phyloP scores from a whole-genome alignment of 768 basidiomycete species.

The Coprinellus aureogranulatus region DNA sequence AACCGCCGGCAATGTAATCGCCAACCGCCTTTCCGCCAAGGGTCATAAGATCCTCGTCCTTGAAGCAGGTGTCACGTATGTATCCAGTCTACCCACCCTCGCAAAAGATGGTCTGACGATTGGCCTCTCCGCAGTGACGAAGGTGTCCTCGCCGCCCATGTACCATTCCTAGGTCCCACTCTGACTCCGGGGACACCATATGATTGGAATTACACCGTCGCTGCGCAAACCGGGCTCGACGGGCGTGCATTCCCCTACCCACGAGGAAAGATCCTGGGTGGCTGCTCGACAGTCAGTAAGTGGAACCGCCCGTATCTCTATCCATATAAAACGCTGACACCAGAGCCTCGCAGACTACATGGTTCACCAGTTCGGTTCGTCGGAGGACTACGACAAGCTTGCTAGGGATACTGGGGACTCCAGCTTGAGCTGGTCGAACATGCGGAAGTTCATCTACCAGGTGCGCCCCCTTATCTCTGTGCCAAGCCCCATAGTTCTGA shows the following conservation, averaged over 20 bases:
- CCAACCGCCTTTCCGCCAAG: not conserved
- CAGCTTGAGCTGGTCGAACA: conserved; percentile 37
- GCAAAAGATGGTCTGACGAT: not conserved
- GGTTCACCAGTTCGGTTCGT: conserved; percentile 33
- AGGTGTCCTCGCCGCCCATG: conserved; percentile 18
- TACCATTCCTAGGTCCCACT: conserved; percentile 21
- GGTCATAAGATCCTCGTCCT: conserved; percentile 2
- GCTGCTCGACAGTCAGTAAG: conserved; percentile 30
- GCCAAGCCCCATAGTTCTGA: too few species aligned
- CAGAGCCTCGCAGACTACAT: conserved; percentile 26
- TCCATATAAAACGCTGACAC: not conserved
- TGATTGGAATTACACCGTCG: conserved; percentile 36
- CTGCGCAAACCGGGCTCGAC: conserved; percentile 28
- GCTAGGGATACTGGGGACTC: conserved; percentile 31
- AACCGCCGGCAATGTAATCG: conserved; percentile 9
- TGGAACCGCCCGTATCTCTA: not conserved
- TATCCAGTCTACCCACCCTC: not conserved
- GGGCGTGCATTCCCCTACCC: conserved; percentile 30
- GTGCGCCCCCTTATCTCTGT: conserved; percentile 19
- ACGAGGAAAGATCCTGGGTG: conserved; percentile 34
- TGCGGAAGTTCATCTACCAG: conserved; percentile 31
- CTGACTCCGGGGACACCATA: conserved; percentile 15
- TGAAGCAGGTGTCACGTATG: conserved; percentile 7
- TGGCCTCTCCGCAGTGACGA: conserved; percentile 17
- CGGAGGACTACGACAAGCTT: conserved; percentile 36